These are phyloP conservation scores for Colletotrichum eremochloae DNA, from an alignment of 2,329 filamentous ascomycete genomes.

Conservation along the genomic window DNA sequence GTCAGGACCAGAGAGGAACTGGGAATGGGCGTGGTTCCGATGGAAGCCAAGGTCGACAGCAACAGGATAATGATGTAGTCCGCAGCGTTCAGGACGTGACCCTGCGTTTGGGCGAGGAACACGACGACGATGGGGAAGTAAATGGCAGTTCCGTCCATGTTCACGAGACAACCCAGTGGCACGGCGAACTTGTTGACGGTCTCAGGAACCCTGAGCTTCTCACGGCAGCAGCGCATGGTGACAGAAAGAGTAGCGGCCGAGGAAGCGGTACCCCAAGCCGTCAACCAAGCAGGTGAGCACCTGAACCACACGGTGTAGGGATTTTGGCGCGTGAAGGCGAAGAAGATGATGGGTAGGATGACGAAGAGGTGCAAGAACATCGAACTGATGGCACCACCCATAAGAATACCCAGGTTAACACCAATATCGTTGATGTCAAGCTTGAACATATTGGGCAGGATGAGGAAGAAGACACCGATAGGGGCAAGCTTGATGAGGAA, in stretches of 20 bases:
- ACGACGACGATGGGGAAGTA: conserved; percentile 67
- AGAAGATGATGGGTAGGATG: conserved; percentile 59
- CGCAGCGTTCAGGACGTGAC: conserved; percentile 55
- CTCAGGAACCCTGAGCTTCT: conserved; percentile 55
- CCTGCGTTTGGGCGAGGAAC: conserved; percentile 65
- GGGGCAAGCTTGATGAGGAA: conserved; percentile 64
- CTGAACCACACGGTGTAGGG: conserved; percentile 63
- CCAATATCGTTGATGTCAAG: conserved; percentile 63
- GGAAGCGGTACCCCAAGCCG: conserved; percentile 67
- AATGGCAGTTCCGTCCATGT: conserved; percentile 69
- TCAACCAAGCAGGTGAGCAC: conserved; percentile 65
- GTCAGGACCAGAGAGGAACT: conserved; percentile 64
- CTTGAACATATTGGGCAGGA: conserved; percentile 64
- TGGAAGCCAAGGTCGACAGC: conserved; percentile 64
- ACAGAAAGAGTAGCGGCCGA: conserved; percentile 66
- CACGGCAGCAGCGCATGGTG: conserved; percentile 58
- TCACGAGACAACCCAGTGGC: conserved; percentile 63
- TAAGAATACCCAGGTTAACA: conserved; percentile 63
- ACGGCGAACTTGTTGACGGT: conserved; percentile 60
- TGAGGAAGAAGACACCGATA: conserved; percentile 67
- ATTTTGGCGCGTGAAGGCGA: conserved; percentile 57
- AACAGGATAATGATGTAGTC: conserved; percentile 64
- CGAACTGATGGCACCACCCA: conserved; percentile 59
- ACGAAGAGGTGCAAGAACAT: conserved; percentile 63
- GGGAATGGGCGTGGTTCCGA: conserved; percentile 67